Evolutionary conservation across 2,329 filamentous ascomycete genomes (phyloP).

Genomic region (Phoma herbarum): DNA sequence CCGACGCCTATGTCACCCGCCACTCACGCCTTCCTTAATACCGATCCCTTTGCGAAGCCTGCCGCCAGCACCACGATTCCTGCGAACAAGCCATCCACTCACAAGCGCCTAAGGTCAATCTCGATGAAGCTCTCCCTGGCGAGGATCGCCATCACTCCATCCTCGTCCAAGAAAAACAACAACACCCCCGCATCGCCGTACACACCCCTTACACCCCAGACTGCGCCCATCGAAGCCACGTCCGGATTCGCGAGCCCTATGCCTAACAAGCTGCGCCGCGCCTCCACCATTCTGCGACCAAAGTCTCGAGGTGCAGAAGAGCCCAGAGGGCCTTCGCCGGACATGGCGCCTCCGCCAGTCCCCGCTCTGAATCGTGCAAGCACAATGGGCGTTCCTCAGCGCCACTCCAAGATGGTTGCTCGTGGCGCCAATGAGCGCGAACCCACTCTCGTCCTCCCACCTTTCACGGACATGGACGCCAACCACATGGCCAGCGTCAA

Average conservation of each 20-base stretch:
- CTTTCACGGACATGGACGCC: slow-evolving; percentile 37
- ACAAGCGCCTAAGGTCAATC: slow-evolving; percentile 50
- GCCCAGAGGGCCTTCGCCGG: slow-evolving; percentile 33
- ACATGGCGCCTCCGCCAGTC: slow-evolving; percentile 35
- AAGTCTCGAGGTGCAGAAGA: slow-evolving; percentile 31
- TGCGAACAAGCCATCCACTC: slow-evolving; percentile 45
- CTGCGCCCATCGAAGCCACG: slow-evolving; percentile 40
- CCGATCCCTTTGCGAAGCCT: slow-evolving; percentile 49
- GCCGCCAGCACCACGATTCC: slow-evolving; percentile 42
- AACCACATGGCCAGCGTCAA: slow-evolving; percentile 34
- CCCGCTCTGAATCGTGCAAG: slow-evolving; percentile 26
- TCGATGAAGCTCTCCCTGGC: slow-evolving; percentile 50
- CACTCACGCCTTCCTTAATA: slow-evolving; percentile 49
- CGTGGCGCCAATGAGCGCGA: slow-evolving; percentile 49
- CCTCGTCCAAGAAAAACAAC: slow-evolving; percentile 45
- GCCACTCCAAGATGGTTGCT: slow-evolving; percentile 40
- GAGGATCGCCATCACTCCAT: slow-evolving; percentile 49
- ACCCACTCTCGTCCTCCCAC: slow-evolving; percentile 46
- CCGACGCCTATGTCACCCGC: slow-evolving; percentile 44
- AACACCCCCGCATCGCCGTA: slow-evolving; percentile 37
- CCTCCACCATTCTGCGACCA: slow-evolving; percentile 43
- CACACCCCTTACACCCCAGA: slow-evolving; percentile 47
- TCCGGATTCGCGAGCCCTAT: slow-evolving; percentile 28
- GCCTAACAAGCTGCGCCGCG: slow-evolving; percentile 42
- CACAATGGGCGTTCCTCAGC: slow-evolving; percentile 27